Evolutionary conservation across 2,329 filamentous ascomycete genomes (phyloP).

Genomic region (Monilinia laxa): DNA sequence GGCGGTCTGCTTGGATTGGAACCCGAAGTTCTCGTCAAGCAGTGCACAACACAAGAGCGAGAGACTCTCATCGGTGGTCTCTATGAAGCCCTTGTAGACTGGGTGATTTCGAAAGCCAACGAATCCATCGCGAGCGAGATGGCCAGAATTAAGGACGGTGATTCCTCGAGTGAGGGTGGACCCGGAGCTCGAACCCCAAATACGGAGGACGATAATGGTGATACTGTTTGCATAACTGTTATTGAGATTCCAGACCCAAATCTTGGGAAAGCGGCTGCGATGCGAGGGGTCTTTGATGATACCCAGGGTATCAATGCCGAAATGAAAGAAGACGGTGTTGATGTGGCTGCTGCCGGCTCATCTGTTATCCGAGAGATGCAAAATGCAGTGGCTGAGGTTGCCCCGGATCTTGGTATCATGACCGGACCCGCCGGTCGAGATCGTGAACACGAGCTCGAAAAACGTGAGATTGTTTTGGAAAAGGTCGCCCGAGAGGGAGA

Average conservation of each 20-base stretch:
- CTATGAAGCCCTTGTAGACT: conserved; percentile 93
- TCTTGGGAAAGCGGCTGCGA: conserved; percentile 82
- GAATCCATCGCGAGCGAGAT: conserved; percentile 77
- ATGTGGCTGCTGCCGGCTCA: conserved; percentile 69
- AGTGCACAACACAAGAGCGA: conserved; percentile 82
- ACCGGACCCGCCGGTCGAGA: conserved; percentile 67
- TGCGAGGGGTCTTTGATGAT: conserved; percentile 92
- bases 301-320: conserved; percentile 89
- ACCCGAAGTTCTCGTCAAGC: conserved; percentile 73
- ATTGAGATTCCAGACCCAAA: conserved; percentile 79
- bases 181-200: conserved; percentile 62
- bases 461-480: conserved; percentile 78
- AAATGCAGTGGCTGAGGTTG: conserved; percentile 72
- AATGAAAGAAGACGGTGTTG: conserved; percentile 93
- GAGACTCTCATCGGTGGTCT: conserved; percentile 79
- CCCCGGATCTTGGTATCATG: conserved; percentile 75
- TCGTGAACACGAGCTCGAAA: conserved; percentile 75
- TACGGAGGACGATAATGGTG: conserved; percentile 68
- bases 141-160: conserved; percentile 61
- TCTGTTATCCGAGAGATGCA: conserved; percentile 88
- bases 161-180: conserved; percentile 65
- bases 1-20: conserved; percentile 83
- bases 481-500: conserved; percentile 82
- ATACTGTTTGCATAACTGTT: conserved; percentile 86
- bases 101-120: conserved; percentile 89